Conservation (phyloP, 768 basidiomycete genomes). For the Agaricus sinodeliciosus region DNA sequence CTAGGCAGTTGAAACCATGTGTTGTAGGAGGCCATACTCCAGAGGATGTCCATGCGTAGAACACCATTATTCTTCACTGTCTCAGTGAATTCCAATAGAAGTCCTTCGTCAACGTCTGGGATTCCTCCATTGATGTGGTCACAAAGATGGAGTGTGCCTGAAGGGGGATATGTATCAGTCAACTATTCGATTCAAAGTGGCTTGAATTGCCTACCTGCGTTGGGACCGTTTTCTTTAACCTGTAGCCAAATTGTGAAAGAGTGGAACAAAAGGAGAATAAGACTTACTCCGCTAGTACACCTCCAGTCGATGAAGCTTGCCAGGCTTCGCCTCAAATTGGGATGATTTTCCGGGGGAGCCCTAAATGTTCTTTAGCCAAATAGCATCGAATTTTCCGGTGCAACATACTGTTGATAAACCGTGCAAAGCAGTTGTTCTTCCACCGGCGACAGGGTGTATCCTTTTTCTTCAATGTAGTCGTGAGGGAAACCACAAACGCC, state of each 20-base stretch:
- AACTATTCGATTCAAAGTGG: neutral
- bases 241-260: neutral
- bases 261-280: too few species aligned
- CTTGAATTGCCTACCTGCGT: neutral
- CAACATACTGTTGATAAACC: slow-evolving; percentile 1
- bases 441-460: neutral
- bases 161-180: neutral
- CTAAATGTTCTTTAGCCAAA: neutral
- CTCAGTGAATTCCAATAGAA: neutral
- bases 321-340: neutral
- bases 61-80: neutral
- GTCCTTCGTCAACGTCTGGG: neutral
- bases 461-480: neutral
- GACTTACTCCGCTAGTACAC: neutral
- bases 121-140: neutral
- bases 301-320: slow-evolving; percentile 2
- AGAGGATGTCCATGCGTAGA: slow-evolving; percentile 1
- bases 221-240: neutral
- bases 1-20: neutral
- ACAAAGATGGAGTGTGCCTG: neutral
- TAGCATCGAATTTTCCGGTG: neutral
- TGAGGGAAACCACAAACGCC: neutral
- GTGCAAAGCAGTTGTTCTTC: slow-evolving; percentile 3
- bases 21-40: neutral
- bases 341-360: neutral